Conservation (phyloP, 768 basidiomycete species). For the Harrya chromipes region DNA sequence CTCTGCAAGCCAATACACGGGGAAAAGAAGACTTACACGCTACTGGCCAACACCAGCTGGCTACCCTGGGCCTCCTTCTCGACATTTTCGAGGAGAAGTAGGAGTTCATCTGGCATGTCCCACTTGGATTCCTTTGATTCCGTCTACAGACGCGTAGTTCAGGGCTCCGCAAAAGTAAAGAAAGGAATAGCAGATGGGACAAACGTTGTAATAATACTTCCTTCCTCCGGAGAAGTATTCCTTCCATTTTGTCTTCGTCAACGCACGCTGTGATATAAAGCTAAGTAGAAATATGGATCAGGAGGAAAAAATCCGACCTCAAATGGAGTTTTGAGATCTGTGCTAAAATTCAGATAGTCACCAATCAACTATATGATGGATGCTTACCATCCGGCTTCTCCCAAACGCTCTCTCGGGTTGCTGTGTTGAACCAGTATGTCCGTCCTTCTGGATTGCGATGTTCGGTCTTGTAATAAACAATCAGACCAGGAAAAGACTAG, state of each 20-base stretch:
- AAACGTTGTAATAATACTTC: slow-evolving; percentile 87
- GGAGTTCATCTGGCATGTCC: slow-evolving; percentile 94
- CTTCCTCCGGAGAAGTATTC: slow-evolving; percentile 91
- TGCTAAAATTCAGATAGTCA: slow-evolving; percentile 4
- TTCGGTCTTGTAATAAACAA: slow-evolving; percentile 59
- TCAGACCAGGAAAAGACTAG: not conserved
- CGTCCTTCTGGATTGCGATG: slow-evolving; percentile 95
- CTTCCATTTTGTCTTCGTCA: slow-evolving; percentile 91
- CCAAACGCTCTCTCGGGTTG: slow-evolving; percentile 90
- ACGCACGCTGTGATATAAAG: slow-evolving; percentile 58
- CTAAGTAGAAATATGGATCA: slow-evolving; percentile 1
- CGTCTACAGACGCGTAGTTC: slow-evolving; percentile 43
- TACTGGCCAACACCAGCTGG: slow-evolving; percentile 34
- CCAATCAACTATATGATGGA: not conserved
- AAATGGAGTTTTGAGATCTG: slow-evolving; percentile 88
- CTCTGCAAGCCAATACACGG: not conserved
- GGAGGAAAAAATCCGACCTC: slow-evolving; percentile 52
- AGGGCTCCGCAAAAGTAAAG: not conserved
- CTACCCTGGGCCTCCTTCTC: slow-evolving; percentile 63
- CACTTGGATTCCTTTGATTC: slow-evolving; percentile 93
- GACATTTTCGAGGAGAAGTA: slow-evolving; percentile 79
- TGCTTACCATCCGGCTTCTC: slow-evolving; percentile 90
- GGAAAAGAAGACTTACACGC: slow-evolving; percentile 17
- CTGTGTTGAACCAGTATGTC: slow-evolving; percentile 96
- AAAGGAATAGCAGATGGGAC: slow-evolving; percentile 17